Percentiles rank a stretch among this genome's conserved stretches.
These are phyloP conservation scores for Fusarium brevicatenulatum DNA, from an alignment of 2,329 filamentous ascomycete species.

Conservation along the genomic window DNA sequence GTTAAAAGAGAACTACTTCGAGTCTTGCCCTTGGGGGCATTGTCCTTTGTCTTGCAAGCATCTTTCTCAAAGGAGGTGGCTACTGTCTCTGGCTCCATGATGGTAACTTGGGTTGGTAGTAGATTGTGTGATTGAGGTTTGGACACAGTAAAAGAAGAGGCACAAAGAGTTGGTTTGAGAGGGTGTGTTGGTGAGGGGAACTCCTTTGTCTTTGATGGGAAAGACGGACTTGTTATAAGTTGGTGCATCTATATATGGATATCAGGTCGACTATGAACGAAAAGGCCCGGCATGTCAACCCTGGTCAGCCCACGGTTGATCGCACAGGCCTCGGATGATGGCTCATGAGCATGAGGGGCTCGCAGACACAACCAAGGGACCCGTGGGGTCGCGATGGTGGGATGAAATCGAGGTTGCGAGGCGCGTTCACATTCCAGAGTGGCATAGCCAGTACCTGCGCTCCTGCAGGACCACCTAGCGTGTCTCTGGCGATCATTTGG, in stretches of 20 bases:
- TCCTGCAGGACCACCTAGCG: slow-evolving; percentile 37
- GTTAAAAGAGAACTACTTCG: slow-evolving; percentile 42
- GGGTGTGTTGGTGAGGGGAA: slow-evolving; percentile 20
- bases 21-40: slow-evolving; percentile 35
- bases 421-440: slow-evolving; percentile 42
- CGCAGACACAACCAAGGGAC: slow-evolving; percentile 12
- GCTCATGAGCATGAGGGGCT: slow-evolving; percentile 31
- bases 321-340: slow-evolving; percentile 27
- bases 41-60: slow-evolving; percentile 41
- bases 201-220: slow-evolving; percentile 34
- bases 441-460: slow-evolving; percentile 38
- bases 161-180: slow-evolving; percentile 26
- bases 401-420: slow-evolving; percentile 42
- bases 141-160: slow-evolving; percentile 3
- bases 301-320: slow-evolving; percentile 27
- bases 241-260: slow-evolving; percentile 23
- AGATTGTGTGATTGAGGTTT: not conserved
- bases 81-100: slow-evolving; percentile 40
- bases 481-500: slow-evolving; percentile 38
- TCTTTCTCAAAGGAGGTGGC: slow-evolving; percentile 44
- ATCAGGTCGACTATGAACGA: slow-evolving; percentile 16
- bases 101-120: not conserved
- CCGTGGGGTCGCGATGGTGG: slow-evolving; percentile 36
- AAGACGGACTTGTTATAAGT: slow-evolving; percentile 39
- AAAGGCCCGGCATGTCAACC: slow-evolving; percentile 29